Evolutionary conservation across 148 eudicot genomes (phyloP).

Genomic region (Vaccinium myrtillus): DNA sequence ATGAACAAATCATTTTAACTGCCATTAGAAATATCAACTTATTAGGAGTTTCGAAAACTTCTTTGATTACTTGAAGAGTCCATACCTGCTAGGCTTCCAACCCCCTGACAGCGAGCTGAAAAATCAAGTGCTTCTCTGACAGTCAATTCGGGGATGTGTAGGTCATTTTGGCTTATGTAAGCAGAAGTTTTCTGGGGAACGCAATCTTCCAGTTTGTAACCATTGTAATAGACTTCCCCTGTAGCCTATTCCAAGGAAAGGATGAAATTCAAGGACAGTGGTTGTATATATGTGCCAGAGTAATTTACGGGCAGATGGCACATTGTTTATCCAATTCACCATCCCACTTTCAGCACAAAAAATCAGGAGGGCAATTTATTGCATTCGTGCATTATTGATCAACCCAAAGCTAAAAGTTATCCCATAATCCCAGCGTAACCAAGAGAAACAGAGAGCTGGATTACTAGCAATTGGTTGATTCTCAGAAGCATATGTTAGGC

Average conservation of each 20-base stretch:
- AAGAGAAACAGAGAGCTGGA: neutral
- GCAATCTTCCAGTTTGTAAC: conserved; percentile 58
- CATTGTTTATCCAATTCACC: neutral
- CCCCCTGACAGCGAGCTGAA: conserved; percentile 28
- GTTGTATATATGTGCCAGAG: neutral
- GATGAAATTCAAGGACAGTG: neutral
- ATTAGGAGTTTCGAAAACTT: neutral
- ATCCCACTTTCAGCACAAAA: neutral
- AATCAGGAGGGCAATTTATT: neutral
- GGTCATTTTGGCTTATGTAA: conserved; percentile 70
- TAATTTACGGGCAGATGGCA: too few relatives aligned
- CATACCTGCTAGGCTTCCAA: conserved; percentile 69
- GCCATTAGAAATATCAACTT: neutral
- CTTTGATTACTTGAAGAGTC: neutral
- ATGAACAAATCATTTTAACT: neutral
- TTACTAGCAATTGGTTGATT: neutral
- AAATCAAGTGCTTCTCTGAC: conserved; percentile 80
- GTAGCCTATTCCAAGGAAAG: conserved; percentile 34
- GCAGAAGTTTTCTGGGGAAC: conserved; percentile 76
- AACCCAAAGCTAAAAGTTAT: neutral
- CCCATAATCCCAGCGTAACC: neutral
- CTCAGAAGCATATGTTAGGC: neutral
- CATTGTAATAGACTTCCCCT: conserved; percentile 75
- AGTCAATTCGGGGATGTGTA: conserved; percentile 77
- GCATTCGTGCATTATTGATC: conserved; percentile 5